These are phyloP conservation scores for Hawksworthiomyces lignivorus DNA, from an alignment of 2,329 filamentous ascomycete species.

Conservation along the genomic window DNA sequence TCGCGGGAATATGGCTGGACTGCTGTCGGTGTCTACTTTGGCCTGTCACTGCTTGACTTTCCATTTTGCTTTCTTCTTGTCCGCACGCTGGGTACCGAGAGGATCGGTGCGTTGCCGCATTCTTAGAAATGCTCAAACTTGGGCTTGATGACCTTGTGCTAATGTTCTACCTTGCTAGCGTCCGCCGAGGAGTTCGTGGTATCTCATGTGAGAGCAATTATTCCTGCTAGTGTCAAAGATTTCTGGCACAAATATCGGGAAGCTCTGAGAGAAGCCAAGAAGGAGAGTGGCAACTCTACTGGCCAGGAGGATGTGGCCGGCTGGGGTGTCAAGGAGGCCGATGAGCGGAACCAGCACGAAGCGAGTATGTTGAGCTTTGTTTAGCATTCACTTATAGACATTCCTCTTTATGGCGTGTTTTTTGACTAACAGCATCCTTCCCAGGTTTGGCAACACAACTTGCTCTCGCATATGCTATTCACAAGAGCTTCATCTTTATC, in stretches of 20 bases:
- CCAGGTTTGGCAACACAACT: conserved; percentile 71
- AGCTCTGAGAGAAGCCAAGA: conserved; percentile 38
- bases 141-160: not conserved
- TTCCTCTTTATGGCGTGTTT: too few species aligned
- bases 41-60: conserved; percentile 78
- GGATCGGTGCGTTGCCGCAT: conserved; percentile 56
- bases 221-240: conserved; percentile 53
- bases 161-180: conserved; percentile 28
- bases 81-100: conserved; percentile 71
- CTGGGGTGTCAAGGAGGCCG: conserved; percentile 57
- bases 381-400: not conserved
- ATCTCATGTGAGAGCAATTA: conserved; percentile 46
- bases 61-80: conserved; percentile 93
- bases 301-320: conserved; percentile 28
- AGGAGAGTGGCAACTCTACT: conserved; percentile 35
- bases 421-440: too few species aligned
- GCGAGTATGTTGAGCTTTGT: conserved; percentile 58
- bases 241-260: conserved; percentile 42
- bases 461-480: conserved; percentile 88
- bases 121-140: too few species aligned
- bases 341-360: conserved; percentile 52
- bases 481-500: conserved; percentile 96
- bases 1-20: conserved; percentile 92
- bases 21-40: conserved; percentile 83
- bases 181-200: conserved; percentile 61